These are phyloP conservation scores for Botryotinia globosa DNA, from an alignment of 2,329 filamentous ascomycete species.

Conservation along the genomic window DNA sequence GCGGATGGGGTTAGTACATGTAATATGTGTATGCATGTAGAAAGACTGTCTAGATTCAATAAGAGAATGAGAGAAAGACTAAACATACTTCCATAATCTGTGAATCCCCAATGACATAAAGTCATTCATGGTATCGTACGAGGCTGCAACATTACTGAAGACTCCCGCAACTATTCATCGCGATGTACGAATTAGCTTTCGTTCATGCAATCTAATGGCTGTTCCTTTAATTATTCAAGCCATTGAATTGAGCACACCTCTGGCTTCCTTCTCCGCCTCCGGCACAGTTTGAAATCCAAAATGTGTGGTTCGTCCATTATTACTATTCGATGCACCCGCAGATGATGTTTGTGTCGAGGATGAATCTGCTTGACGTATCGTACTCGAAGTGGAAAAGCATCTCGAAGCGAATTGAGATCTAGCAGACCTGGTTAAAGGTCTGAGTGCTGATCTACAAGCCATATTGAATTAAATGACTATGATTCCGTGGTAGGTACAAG, in stretches of 20 bases:
- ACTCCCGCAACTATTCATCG: slow-evolving; percentile 57
- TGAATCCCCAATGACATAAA: slow-evolving; percentile 98
- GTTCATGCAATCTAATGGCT: not conserved
- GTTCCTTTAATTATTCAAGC: not conserved
- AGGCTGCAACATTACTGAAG: slow-evolving; percentile 84
- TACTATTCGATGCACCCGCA: slow-evolving; percentile 29
- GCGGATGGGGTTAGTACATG: not conserved
- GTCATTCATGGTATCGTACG: slow-evolving; percentile 98
- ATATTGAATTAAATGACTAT: slow-evolving; percentile 18
- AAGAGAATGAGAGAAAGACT: not conserved
- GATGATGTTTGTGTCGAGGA: slow-evolving; percentile 7
- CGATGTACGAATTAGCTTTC: slow-evolving; percentile 18
- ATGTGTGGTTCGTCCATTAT: slow-evolving; percentile 36
- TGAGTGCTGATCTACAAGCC: slow-evolving; percentile 30
- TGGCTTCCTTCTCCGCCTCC: slow-evolving; percentile 39
- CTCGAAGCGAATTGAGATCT: slow-evolving; percentile 24
- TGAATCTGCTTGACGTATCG: slow-evolving; percentile 24
- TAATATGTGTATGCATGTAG: not conserved
- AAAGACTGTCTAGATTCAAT: not conserved
- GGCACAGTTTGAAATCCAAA: slow-evolving; percentile 40
- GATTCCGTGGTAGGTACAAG: not conserved
- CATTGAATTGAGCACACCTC: slow-evolving; percentile 31
- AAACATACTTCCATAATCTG: slow-evolving; percentile 78
- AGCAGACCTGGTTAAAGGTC: slow-evolving; percentile 28
- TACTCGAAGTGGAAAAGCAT: slow-evolving; percentile 25